Evolutionary conservation across 2,329 filamentous ascomycete genomes (phyloP).

Genomic region (Talaromyces sp.): DNA sequence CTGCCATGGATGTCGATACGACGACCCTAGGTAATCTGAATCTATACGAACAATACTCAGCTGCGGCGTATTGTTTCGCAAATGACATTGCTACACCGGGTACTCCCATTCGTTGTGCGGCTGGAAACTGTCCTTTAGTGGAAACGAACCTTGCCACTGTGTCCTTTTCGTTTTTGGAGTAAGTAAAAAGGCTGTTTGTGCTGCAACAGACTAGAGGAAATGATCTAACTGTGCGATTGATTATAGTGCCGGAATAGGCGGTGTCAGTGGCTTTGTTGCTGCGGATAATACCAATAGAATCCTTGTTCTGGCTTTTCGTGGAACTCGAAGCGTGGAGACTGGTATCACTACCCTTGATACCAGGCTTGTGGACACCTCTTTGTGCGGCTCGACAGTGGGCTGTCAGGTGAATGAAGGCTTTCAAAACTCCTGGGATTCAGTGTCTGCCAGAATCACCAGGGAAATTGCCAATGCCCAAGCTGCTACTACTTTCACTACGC

Average conservation of each 20-base stretch:
- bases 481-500: slow-evolving; percentile 36
- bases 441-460: slow-evolving; percentile 31
- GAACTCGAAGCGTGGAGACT: slow-evolving; percentile 29
- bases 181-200: slow-evolving; percentile 18
- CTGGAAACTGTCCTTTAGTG: slow-evolving; percentile 49
- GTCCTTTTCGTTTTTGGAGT: slow-evolving; percentile 51
- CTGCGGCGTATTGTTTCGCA: slow-evolving; percentile 51
- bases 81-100: slow-evolving; percentile 48
- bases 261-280: slow-evolving; percentile 49
- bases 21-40: slow-evolving; percentile 25
- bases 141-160: slow-evolving; percentile 47
- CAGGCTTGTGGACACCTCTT: slow-evolving; percentile 26
- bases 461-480: slow-evolving; percentile 35
- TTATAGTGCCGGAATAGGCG: slow-evolving; percentile 22
- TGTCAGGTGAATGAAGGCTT: slow-evolving; percentile 47
- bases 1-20: no score
- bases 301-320: slow-evolving; percentile 37
- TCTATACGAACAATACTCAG: slow-evolving; percentile 52
- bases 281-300: slow-evolving; percentile 43
- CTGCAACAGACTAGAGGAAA: background rate
- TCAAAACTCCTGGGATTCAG: slow-evolving; percentile 41
- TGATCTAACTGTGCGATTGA: no score
- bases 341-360: slow-evolving; percentile 31
- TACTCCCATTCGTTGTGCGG: slow-evolving; percentile 41
- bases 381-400: slow-evolving; percentile 31